A percentile compares a stretch with the other conserved stretches of the same genome.
phyloP scores from a whole-genome alignment of 2,329 filamentous ascomycete genomes.

The Cryphonectria naterciae region DNA sequence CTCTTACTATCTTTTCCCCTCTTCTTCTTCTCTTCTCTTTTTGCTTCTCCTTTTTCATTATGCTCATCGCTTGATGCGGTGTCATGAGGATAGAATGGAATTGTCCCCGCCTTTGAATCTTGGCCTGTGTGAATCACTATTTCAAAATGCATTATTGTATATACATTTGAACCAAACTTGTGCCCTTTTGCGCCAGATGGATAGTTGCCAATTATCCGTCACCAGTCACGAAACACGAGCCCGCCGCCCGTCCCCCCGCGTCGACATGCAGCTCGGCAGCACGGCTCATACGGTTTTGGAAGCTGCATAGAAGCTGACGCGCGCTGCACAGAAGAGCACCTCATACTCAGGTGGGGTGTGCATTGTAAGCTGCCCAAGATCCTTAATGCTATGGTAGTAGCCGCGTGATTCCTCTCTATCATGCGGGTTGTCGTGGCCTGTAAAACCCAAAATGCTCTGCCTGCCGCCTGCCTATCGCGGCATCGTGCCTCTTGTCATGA shows the following conservation, averaged over 20 bases:
- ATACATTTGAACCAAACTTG: not conserved
- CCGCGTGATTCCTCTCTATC: not conserved
- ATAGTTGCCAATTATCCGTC: no score
- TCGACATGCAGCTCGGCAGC: not conserved
- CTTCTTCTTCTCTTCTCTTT: not conserved
- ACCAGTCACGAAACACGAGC: not conserved
- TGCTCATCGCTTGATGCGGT: constrained; percentile 15
- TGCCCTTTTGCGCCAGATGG: not conserved
- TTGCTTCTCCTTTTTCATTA: constrained; percentile 13
- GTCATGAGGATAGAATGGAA: constrained; percentile 23
- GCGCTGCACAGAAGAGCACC: constrained; percentile 7
- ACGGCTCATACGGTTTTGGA: not conserved
- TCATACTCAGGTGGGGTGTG: not conserved
- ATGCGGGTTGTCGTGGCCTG: not conserved
- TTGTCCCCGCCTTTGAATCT: not conserved
- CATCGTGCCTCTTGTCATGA: not conserved
- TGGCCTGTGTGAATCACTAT: not conserved
- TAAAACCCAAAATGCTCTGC: not conserved
- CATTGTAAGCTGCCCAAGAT: not conserved
- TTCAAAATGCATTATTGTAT: no score
- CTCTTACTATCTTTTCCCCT: no score
- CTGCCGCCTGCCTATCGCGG: constrained; percentile 18
- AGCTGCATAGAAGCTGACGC: constrained; percentile 18
- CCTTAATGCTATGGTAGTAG: not conserved
- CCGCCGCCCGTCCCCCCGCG: not conserved